A percentile compares a stretch with the other conserved stretches of the same genome.
Conservation (phyloP, 1,284 basidiomycete species). For the Boletus hoseneyae region DNA sequence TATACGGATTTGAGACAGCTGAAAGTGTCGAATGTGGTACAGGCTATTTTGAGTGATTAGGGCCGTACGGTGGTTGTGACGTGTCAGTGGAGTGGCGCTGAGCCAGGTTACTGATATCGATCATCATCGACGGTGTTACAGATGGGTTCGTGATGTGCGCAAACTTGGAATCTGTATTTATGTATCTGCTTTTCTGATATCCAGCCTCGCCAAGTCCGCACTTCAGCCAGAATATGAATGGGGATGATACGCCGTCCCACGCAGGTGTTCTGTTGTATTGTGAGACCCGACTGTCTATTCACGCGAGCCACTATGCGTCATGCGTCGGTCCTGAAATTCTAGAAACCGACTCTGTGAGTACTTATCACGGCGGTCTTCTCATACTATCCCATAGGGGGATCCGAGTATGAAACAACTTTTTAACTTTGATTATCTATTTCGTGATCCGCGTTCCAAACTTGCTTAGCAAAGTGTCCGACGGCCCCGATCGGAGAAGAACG, state of each 20-base stretch:
- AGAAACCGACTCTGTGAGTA: background rate
- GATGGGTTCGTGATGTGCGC: background rate
- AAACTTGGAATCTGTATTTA: background rate
- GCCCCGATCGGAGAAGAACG: background rate
- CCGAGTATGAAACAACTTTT: background rate
- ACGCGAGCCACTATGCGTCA: background rate
- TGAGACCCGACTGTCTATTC: background rate
- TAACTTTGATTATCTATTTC: background rate
- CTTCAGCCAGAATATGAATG: background rate
- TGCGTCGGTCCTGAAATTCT: background rate
- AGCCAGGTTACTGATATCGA: background rate
- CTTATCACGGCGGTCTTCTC: background rate
- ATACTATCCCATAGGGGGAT: background rate
- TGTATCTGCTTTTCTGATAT: background rate
- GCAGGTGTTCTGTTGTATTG: background rate
- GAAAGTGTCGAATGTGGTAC: constrained; percentile 88
- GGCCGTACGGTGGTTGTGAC: constrained; percentile 6
- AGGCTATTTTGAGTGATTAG: constrained; percentile 80
- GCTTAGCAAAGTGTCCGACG: background rate
- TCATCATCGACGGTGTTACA: background rate
- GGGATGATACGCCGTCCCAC: background rate
- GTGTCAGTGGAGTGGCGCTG: background rate
- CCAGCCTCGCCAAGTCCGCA: background rate
- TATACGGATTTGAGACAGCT: constrained; percentile 92
- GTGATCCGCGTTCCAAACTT: background rate